Conservation (phyloP, 257 asterid species). For the Fraxinus quadrangulata region DNA sequence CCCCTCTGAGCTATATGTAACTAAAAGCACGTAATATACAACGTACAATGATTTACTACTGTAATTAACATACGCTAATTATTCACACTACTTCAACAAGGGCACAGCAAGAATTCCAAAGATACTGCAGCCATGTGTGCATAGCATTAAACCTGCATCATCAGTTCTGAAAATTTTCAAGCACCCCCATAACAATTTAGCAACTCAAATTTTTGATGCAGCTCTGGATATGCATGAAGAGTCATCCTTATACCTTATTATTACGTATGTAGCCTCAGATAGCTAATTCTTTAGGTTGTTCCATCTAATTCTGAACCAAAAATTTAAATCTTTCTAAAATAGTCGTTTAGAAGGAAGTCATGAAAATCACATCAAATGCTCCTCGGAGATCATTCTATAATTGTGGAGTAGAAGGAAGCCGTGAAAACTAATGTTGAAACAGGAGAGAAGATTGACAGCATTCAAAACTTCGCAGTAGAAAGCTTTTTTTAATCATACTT, state of each 20-base stretch:
- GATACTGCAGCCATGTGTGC: neutral
- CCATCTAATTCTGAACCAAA: neutral
- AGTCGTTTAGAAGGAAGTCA: neutral
- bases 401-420: neutral
- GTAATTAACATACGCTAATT: neutral
- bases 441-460: neutral
- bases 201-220: too few relatives aligned
- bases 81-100: neutral
- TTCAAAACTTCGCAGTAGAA: neutral
- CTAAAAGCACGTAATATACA: neutral
- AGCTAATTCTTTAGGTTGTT: neutral
- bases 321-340: neutral
- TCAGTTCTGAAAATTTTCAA: too few relatives aligned
- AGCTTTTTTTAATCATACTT: neutral
- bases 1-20: neutral
- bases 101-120: neutral
- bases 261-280: neutral
- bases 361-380: neutral
- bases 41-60: neutral
- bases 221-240: neutral
- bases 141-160: too few relatives aligned
- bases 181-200: too few relatives aligned
- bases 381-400: neutral
- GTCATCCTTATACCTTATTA: neutral
- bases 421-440: neutral